Conservation (phyloP, 1,284 basidiomycete genomes). For the Xerocomus subilludens region DNA sequence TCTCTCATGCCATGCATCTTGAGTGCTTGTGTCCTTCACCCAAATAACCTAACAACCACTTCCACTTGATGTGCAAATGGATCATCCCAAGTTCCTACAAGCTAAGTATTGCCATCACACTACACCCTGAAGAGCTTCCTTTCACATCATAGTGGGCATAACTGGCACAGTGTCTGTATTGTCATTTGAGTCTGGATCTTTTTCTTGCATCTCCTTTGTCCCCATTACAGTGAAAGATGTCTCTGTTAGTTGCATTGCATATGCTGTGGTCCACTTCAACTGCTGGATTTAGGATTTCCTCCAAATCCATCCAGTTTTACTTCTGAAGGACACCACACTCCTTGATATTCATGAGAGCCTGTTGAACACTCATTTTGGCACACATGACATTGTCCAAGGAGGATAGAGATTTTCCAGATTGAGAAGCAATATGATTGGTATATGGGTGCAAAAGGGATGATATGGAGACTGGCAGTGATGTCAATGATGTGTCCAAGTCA, state of each 20-base stretch:
- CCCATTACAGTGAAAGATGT: background rate
- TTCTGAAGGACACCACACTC: no score
- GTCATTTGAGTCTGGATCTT: background rate
- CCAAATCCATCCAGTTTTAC: no score
- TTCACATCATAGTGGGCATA: background rate
- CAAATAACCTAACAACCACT: slow-evolving; percentile 41
- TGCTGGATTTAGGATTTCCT: no score
- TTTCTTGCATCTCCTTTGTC: background rate
- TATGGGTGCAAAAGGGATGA: no score
- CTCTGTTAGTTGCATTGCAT: no score
- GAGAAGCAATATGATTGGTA: no score
- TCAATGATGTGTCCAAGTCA: no score
- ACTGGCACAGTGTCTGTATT: background rate
- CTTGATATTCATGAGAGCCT: no score
- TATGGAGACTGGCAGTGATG: no score
- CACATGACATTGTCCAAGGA: no score
- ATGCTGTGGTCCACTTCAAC: background rate
- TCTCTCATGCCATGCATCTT: slow-evolving; percentile 35
- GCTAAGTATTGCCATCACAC: background rate
- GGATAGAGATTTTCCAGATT: no score
- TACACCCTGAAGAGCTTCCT: background rate
- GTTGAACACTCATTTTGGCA: no score
- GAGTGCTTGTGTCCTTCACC: slow-evolving; percentile 37
- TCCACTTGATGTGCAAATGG: slow-evolving; percentile 29
- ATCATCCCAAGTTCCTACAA: background rate